Evolutionary conservation across 192 early-diverging fungal species (phyloP), one percentile per base, ranked within the genome.

Genomic region (Linnemannia hyalina): DNA sequence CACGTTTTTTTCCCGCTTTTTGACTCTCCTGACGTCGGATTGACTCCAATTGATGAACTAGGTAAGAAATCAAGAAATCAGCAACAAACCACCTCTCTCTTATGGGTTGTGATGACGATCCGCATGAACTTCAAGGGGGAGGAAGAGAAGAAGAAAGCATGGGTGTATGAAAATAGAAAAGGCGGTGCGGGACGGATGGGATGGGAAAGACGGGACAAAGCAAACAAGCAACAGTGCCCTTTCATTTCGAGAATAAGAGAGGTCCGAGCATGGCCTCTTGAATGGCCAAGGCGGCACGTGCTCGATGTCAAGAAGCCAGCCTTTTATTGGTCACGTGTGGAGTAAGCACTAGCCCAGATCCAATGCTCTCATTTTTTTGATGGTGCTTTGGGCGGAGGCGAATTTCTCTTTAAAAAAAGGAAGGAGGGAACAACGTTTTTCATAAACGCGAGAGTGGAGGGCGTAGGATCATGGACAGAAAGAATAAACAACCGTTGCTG

Each of bases 181-280:
- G 23, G 29, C 8, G 29, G 13, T 29, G n/a, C 60, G n/a, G 60
- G 60, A 65, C 26, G 29, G 60, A 15, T 65, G 57, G 57, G 57
- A 60, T 60, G 60, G 60, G 60, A 65, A 65, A 65, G 60, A 26
- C 60, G 60, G 60, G 60, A 65, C 29, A 60, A 60, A 60, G 10
- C n/a, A 60, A 9, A 60, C 26, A 29, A 29, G n/a, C 22, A 57
- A n/a, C 8, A 63, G n/a, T 63, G 8, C 11, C 60, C 60, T 22
- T 22, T 57, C 55, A n/a, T n/a, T 57, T n/a, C 8, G 23, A 60
- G 2, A 60, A n/a, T 6, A 9, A 60, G n/a, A 55, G 54, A 55
- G 54, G 44, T 52, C 49, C 20, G 49, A 52, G 49, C 49, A 52
- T 52, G 44, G 11, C 10, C 44, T 44, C n/a, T 44, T 15, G 38